phyloP scores from a whole-genome alignment of 2,329 filamentous ascomycete genomes.

The Arthroderma sp. region DNA sequence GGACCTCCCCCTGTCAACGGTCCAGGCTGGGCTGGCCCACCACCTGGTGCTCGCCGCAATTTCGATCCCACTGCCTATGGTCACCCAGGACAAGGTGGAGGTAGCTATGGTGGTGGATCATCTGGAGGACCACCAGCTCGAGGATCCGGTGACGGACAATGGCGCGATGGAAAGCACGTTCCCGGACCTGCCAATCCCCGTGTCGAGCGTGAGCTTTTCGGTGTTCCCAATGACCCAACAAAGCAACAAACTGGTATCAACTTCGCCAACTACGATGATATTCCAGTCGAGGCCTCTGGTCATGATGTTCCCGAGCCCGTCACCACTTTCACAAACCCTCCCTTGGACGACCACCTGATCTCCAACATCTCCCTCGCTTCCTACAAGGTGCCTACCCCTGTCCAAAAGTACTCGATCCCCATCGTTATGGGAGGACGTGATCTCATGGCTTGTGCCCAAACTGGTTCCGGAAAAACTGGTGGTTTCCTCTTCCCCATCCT shows the following conservation, averaged over 20 bases:
- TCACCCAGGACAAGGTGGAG: constrained; percentile 43
- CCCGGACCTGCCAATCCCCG: constrained; percentile 78
- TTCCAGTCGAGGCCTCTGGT: constrained; percentile 93
- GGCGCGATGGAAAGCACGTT: constrained; percentile 94
- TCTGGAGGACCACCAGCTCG: constrained; percentile 42
- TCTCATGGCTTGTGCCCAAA: constrained; percentile 98
- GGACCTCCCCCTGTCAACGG: constrained; percentile 14
- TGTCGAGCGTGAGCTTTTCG: constrained; percentile 90
- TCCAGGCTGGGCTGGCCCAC: constrained; percentile 18
- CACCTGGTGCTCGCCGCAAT: constrained; percentile 26
- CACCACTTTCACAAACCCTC: constrained; percentile 80
- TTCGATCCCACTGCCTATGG: constrained; percentile 53
- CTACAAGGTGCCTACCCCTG: constrained; percentile 91
- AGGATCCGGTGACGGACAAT: constrained; percentile 88
- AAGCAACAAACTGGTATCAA: constrained; percentile 99
- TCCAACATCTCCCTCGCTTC: constrained; percentile 85
- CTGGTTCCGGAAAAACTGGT: constrained; percentile 98
- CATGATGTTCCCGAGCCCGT: constrained; percentile 87
- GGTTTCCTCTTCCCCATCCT: constrained; percentile 98
- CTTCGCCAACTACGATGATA: constrained; percentile 99
- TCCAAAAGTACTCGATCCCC: constrained; percentile 98
- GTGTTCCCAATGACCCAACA: constrained; percentile 73
- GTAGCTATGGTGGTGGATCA: constrained; percentile 16
- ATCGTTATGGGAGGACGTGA: constrained; percentile 97
- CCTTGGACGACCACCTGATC: constrained; percentile 85